Percentiles rank a stretch among this genome's conserved stretches.
phyloP scores from a whole-genome alignment of 176 grass and related monocot genomes.

The Alloteropsis semialata region DNA sequence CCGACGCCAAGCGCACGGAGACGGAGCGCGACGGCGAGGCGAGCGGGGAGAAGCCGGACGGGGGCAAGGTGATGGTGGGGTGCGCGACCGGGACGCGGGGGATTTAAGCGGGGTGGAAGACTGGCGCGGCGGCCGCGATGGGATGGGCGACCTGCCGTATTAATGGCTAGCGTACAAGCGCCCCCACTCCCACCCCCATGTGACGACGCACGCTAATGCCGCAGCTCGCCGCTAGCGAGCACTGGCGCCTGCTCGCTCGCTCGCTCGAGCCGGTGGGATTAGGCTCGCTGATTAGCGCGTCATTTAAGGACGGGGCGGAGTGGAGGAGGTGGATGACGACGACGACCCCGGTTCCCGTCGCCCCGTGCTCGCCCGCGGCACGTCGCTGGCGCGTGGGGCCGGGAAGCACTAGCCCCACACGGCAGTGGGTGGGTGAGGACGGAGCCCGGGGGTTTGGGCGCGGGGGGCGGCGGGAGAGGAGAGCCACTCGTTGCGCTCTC shows the following conservation, averaged over 20 bases:
- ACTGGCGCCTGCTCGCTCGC: background rate
- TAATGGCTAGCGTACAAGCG: constrained; percentile 39
- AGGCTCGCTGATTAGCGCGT: constrained; percentile 32
- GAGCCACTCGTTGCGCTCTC: constrained; percentile 30
- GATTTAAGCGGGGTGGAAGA: constrained; percentile 24
- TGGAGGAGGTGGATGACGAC: constrained; percentile 37
- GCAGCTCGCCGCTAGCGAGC: background rate
- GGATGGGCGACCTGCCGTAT: constrained; percentile 49
- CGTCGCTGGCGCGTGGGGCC: background rate
- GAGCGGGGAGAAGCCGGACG: background rate
- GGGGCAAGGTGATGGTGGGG: background rate
- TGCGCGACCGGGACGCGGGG: constrained; percentile 8
- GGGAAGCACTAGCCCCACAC: fast-evolving
- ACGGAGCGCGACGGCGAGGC: constrained; percentile 3
- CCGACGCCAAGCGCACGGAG: background rate
- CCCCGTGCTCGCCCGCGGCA: too few relatives aligned
- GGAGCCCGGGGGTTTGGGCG: background rate
- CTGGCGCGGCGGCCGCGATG: constrained; percentile 27
- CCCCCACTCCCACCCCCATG: background rate
- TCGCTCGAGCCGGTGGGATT: background rate
- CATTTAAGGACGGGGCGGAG: constrained; percentile 30
- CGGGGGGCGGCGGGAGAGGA: background rate
- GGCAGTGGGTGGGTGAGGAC: background rate
- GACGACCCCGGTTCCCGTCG: background rate
- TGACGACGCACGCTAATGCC: constrained; percentile 12